Base-by-base conservation (phyloP, 1,284 basidiomycete species). In the Trametes hirsuta region DNA sequence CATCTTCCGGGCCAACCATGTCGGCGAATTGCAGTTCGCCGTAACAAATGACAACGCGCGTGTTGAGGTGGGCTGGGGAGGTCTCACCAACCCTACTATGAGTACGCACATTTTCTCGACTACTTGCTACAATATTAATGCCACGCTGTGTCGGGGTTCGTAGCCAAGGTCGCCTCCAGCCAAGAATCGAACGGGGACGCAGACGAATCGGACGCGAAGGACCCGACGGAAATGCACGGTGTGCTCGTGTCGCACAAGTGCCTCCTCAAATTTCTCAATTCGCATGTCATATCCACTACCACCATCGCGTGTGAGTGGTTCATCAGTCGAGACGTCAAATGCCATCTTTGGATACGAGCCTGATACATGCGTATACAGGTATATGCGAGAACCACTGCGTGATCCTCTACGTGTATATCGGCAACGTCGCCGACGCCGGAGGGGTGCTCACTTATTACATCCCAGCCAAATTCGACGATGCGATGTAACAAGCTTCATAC, bases 401-500 rank as follows among this genome's bases (percentile, higher is more conserved):
- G 66, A 95, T 96, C 63, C 83, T 94, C 42, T 95, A 95, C 66
- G 93, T 95, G 40, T 95, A 95, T 70, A 92, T 95, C 53, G 94
- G 94, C 8, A 90, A 93, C 47, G 81, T 90, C 11, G 84, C 85
- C 12, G 90, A 94, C 61, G 85, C 89, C 0, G 92, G 92, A 44
- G 94, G 93, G 1, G 92, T 95, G 25, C 79, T 95, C 67, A 95
- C 94, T 1, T 95, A 93, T 72, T 96, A 95, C 73, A 89, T 95
- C 44, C 94, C 94, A 35, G 87, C 81, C 3, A 75, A 84, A 41
- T 76, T 84, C 56, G 80, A 84, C 51, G 70, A 71, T 12, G 30
- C 30, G 4, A 50, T 59, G 14, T 64, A 22, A 56, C 6, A 6
- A 8, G 10, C 18, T 18, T 18, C 18, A 18, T 1, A 18, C 18